Evolutionary conservation across 2,329 filamentous ascomycete species (phyloP).

Genomic region (Blastomyces silverae): DNA sequence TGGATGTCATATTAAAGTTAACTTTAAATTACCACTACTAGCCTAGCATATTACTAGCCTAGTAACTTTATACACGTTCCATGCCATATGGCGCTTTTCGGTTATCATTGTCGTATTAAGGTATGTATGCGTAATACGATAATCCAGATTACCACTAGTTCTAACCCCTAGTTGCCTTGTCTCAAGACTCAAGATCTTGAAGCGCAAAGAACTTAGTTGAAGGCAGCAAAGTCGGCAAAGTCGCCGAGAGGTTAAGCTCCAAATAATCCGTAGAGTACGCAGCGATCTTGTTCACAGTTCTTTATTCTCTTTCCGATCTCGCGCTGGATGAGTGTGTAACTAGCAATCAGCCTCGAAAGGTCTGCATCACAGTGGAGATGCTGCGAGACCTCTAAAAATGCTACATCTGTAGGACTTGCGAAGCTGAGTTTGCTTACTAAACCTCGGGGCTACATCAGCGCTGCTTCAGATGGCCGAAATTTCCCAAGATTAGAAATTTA

Average conservation of each 20-base stretch:
- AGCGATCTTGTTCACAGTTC: background rate
- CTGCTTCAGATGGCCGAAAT: background rate
- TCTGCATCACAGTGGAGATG: background rate
- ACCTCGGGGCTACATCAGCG: background rate
- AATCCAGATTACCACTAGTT: no score
- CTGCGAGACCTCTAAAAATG: background rate
- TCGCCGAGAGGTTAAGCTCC: no score
- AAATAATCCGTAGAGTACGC: background rate
- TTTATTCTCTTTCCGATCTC: no score
- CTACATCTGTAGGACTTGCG: background rate
- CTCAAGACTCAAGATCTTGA: no score
- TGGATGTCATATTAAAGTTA: conserved; percentile 11
- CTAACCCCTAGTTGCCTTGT: no score
- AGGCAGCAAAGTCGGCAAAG: no score
- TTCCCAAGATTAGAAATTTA: background rate
- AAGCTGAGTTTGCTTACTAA: background rate
- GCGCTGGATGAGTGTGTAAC: background rate
- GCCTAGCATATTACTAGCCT: background rate
- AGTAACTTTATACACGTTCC: background rate
- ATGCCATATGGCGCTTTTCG: background rate
- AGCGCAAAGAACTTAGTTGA: no score
- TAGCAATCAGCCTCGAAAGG: background rate
- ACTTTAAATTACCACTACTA: conserved; percentile 3
- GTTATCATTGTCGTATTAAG: no score
- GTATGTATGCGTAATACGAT: no score